phyloP scores from a whole-genome alignment of 2,329 filamentous ascomycete species.

The Orbilia oligospora region DNA sequence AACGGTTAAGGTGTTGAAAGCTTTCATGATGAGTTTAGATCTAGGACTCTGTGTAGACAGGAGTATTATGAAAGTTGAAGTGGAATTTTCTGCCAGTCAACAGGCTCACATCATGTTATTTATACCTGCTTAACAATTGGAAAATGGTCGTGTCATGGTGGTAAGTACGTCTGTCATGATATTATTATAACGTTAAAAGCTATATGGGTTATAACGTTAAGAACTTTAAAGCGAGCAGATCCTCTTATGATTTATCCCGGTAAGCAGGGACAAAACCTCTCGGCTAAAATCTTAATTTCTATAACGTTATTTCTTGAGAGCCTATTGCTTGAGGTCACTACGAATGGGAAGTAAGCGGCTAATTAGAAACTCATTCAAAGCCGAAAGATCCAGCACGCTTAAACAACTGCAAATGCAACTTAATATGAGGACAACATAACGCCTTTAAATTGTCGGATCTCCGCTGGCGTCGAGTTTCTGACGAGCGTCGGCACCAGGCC shows the following conservation, averaged over 20 bases:
- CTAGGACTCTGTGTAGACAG: conserved; percentile 1
- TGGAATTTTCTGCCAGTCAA: conserved; percentile 16
- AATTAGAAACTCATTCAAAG: conserved; percentile 28
- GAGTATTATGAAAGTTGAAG: conserved; percentile 10
- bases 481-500: no score
- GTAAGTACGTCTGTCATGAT: conserved; percentile 21
- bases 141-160: conserved; percentile 4
- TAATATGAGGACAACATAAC: conserved; percentile 7
- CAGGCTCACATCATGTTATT: conserved; percentile 27
- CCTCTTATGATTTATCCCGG: conserved; percentile 24
- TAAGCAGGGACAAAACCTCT: conserved; percentile 16
- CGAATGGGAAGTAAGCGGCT: conserved; percentile 44
- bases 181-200: conserved; percentile 44
- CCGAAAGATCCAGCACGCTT: conserved; percentile 17
- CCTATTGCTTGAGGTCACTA: conserved; percentile 1
- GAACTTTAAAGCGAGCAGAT: neutral
- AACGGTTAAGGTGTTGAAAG: conserved; percentile 20
- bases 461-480: no score
- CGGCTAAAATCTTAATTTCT: conserved; percentile 34
- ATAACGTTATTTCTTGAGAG: conserved; percentile 19
- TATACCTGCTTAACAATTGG: conserved; percentile 33
- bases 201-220: conserved; percentile 11
- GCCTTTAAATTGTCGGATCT: no score
- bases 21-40: conserved; percentile 34
- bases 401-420: conserved; percentile 7